Base-by-base conservation (phyloP, 805 yeast species). In the Barnettozyma pratensis region DNA sequence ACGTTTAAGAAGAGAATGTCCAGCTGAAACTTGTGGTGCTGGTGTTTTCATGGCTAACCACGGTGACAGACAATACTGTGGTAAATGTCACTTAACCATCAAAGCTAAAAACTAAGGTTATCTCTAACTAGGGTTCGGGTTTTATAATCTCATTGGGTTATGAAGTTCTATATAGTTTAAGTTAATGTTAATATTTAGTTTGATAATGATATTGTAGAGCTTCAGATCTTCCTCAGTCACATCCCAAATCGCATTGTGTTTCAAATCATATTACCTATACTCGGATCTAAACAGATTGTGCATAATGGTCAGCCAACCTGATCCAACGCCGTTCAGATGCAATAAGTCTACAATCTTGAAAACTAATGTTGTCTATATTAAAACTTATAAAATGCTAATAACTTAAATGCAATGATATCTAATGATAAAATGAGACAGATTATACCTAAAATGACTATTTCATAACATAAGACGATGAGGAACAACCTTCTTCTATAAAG, bases 31-130 rank as follows among this genome's bases (percentile, higher is more conserved):
- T 68, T 92, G 97, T 81, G 97, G 97, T 81, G 94, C 97, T 64
- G 97, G 97, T 87, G 85, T 88, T 76, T 92, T 92, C 94, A 90
- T 94, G 97, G 99, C 98, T 68, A 85, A 91, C 90, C 91, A 87
- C 92, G 77, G 80, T 74, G 62, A 85, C 86, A 91, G 99, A 84
- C 96, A 87, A 78, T 94, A 94, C 97, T 94, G 99, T 80, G 99
- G 99, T 81, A 90, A 87, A 82, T 94, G 99, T 82, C 97, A 91
- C 85, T 79, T 86, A 68, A 91, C 97, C 75, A 85, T 83, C 80
- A 85, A 83, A 64, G 65, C 68, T 59, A 65, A 65, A 59, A 58
- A 62, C 53, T 64, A 64, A 59, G 63, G 60, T 54, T 53, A 54
- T 41, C 51, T 40, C 34, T 42, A 31, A 37, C 39, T 42, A 39